Base-by-base conservation (phyloP, 768 basidiomycete species). In the Amanita pseudoporphyria region DNA sequence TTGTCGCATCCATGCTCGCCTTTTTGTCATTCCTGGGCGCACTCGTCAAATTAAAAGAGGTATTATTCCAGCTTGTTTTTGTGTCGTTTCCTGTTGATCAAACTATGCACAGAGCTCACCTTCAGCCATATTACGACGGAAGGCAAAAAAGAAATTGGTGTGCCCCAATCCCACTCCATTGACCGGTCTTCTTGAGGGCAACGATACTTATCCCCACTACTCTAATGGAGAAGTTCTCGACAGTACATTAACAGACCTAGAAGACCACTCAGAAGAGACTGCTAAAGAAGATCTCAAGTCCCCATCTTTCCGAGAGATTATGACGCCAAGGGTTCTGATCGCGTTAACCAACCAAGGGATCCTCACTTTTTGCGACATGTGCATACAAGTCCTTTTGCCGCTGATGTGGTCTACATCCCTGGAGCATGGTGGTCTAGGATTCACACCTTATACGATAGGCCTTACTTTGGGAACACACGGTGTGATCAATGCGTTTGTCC, bases 361-460 rank as follows among this genome's bases (percentile, higher is more conserved):
- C 31, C 13, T 16, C 30, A 28, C 41, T 14, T n/a, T 33, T 16
- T 47, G 37, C 18, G 33, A 52, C 28, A 43, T 47, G 40, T 24
- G 16, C 24, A 19, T 30, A 38, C 45, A 47, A 26, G 45, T 38
- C 12, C 24, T 47, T 22, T 5, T 26, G 5, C 64, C 65, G 6
- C 59, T 68, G 19, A 53, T 68, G 49, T 66, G 61, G 49, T 74
- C 77, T 19, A 79, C 79, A 0, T 76, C 83, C 1, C 60, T 76
- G 40, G 59, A 61, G 6, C 60, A 72, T 4, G 81, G 82, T 16
- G 82, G 81, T 0, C 69, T 82, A n/a, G 78, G 78, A 9, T 63
- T 81, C 33, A 60, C 69, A 24, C 73, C 79, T 2, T 68, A 68
- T 18, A 57, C 57, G 5, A 82, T 84, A 26, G 82, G 82, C 10